Base-by-base conservation (phyloP, 768 basidiomycete species). In the Phlebiopsis gigantea region DNA sequence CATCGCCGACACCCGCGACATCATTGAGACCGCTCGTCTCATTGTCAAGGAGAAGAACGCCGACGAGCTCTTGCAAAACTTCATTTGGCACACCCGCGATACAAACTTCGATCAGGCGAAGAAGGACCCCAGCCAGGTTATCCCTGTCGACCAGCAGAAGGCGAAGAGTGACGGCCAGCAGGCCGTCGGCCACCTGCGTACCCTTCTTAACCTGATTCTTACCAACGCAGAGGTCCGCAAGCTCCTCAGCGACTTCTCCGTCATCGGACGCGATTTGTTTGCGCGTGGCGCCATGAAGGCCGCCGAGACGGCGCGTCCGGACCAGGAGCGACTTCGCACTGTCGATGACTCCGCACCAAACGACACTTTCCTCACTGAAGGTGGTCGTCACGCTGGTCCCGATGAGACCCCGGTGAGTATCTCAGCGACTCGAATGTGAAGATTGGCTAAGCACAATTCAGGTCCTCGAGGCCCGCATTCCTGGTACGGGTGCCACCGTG, bases 221-320 rank as follows among this genome's bases (percentile, higher is more conserved):
- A 96, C 95, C 67, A 99, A 99, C 74, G 87, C 90, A 0, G 90
- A 96, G 73, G 87, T 90, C 28, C 87, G 93, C 65, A 96, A 97
- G 69, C 84, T 97, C 26, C 72, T 95, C 52, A 79, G 83, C 1
- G 91, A 93, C 70, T 85, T 89, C 61, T 79, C 82, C 9, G 69
- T 86, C 57, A 84, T 92, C 48, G 89, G 90, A 0, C 86, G 92
- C 42, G 93, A 96, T 69, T 76, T 97, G 53, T 83, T 96, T 59
- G 83, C 90, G 4, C 85, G 81, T 39, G 81, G 80, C 19, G 85
- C 89, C 0, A 69, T 77, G 62, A 88, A 92, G 66, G 85, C 81
- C 12, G 89, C 90, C 6, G 79, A 82, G 29, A 70, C 69, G 51
- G 74, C 93, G 29, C 83, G 85, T 2, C 96, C 96, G 0, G 64